Conservation (phyloP, 257 asterid genomes). For the Solanum chilense region DNA sequence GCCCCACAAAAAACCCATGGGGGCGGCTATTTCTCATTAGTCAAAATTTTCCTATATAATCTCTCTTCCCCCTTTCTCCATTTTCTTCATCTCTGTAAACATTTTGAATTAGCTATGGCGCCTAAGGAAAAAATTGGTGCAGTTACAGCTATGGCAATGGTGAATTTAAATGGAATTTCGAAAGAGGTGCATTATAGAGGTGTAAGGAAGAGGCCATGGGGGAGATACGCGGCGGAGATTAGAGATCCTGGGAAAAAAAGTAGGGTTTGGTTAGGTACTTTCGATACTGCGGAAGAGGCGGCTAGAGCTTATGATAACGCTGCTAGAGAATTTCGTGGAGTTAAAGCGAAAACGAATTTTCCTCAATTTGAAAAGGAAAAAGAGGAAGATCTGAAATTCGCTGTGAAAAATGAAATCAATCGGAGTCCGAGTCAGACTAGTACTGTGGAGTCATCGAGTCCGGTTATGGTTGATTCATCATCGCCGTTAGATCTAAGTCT, state of each 20-base stretch:
- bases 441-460: constrained; percentile 34
- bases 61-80: background rate
- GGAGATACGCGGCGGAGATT: constrained; percentile 54
- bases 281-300: constrained; percentile 60
- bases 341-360: constrained; percentile 51
- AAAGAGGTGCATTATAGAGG: constrained; percentile 35
- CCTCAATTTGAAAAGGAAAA: constrained; percentile 5
- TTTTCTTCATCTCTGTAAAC: background rate
- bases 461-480: constrained; percentile 9
- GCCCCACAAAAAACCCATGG: background rate
- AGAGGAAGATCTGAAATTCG: background rate
- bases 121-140: background rate
- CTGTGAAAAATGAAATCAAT: background rate
- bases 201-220: constrained; percentile 56
- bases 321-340: constrained; percentile 48
- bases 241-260: constrained; percentile 43
- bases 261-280: constrained; percentile 62
- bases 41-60: constrained; percentile 1
- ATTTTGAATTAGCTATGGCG: background rate
- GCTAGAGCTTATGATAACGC: constrained; percentile 54
- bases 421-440: constrained; percentile 40
- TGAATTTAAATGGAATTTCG: background rate
- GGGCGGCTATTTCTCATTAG: constrained; percentile 2
- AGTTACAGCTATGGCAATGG: background rate
- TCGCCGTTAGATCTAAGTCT: constrained; percentile 16